phyloP scores from a whole-genome alignment of 345 rosid genomes.

The Ceriops zippeliana region DNA sequence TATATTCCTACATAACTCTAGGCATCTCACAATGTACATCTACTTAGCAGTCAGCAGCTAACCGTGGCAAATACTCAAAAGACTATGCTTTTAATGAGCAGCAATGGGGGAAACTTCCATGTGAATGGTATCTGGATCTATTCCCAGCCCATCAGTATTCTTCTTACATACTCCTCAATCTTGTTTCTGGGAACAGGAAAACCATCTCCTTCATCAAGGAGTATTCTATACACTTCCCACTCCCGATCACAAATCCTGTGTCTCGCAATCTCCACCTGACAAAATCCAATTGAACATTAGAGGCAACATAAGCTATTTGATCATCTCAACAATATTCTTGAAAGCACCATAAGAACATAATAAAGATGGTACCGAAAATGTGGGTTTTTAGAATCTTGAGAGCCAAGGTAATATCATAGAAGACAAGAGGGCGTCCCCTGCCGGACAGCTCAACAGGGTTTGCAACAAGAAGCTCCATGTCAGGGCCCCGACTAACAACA shows the following conservation, averaged over 20 bases:
- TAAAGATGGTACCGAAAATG: slow-evolving; percentile 46
- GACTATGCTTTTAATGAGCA: slow-evolving; percentile 4
- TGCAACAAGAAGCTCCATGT: slow-evolving; percentile 62
- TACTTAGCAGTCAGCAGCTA: neutral
- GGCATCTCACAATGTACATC: neutral
- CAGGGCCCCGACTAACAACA: slow-evolving; percentile 61
- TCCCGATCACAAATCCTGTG: slow-evolving; percentile 52
- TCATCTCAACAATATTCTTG: neutral
- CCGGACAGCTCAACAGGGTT: slow-evolving; percentile 72
- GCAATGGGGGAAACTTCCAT: neutral
- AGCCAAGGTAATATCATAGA: slow-evolving; percentile 59
- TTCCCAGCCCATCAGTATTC: slow-evolving; percentile 64
- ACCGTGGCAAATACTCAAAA: neutral
- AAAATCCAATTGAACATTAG: neutral
- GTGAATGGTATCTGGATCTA: slow-evolving; percentile 10
- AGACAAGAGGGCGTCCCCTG: slow-evolving; percentile 71
- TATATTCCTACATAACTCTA: neutral
- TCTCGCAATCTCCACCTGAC: slow-evolving; percentile 61
- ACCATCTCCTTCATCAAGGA: slow-evolving; percentile 56
- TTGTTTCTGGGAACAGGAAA: slow-evolving; percentile 37
- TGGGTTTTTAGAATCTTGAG: slow-evolving; percentile 38
- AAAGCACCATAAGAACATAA: neutral
- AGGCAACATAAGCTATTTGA: neutral
- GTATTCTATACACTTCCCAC: slow-evolving; percentile 63
- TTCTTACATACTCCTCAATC: slow-evolving; percentile 49